phyloP scores from a whole-genome alignment of 371 early-diverging fungal genomes.

The Rhizopus arrhizus region DNA sequence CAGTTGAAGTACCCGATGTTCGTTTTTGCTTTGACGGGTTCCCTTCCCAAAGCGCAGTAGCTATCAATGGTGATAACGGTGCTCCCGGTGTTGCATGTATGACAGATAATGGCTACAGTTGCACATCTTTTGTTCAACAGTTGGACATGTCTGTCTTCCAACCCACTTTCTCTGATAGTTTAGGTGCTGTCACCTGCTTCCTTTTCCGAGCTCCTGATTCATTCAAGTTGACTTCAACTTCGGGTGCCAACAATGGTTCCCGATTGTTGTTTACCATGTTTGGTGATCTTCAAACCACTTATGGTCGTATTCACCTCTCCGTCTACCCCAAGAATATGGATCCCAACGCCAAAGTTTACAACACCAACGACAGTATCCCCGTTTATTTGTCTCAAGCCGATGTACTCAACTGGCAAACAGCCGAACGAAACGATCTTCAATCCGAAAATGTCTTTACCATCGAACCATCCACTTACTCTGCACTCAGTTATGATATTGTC shows the following conservation, averaged over 20 bases:
- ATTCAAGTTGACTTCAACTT: slow-evolving; percentile 44
- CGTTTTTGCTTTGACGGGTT: slow-evolving; percentile 56
- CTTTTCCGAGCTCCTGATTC: slow-evolving; percentile 38
- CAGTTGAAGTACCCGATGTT: slow-evolving; percentile 50
- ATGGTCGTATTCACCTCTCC: slow-evolving; percentile 48
- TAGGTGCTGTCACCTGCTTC: slow-evolving; percentile 48
- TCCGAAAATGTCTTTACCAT: slow-evolving; percentile 40
- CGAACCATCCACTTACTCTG: slow-evolving; percentile 41
- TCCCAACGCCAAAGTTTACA: slow-evolving; percentile 45
- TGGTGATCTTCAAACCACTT: slow-evolving; percentile 34
- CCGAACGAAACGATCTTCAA: slow-evolving; percentile 48
- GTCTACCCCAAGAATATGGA: slow-evolving; percentile 49
- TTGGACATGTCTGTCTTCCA: slow-evolving; percentile 41
- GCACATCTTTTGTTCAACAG: slow-evolving; percentile 28
- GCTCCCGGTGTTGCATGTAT: slow-evolving; percentile 40
- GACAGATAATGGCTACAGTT: slow-evolving; percentile 43
- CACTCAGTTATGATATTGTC: slow-evolving; percentile 41
- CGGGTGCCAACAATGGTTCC: slow-evolving; percentile 50
- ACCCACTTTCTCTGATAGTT: slow-evolving; percentile 40
- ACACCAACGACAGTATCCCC: slow-evolving; percentile 25
- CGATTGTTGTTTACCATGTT: slow-evolving; percentile 41
- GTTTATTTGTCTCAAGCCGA: slow-evolving; percentile 30
- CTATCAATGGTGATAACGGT: slow-evolving; percentile 7
- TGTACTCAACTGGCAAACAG: slow-evolving; percentile 41
- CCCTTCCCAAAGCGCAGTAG: slow-evolving; percentile 14